Evolutionary conservation across 768 basidiomycete genomes (phyloP).

Genomic region (Austroboletus festivus): DNA sequence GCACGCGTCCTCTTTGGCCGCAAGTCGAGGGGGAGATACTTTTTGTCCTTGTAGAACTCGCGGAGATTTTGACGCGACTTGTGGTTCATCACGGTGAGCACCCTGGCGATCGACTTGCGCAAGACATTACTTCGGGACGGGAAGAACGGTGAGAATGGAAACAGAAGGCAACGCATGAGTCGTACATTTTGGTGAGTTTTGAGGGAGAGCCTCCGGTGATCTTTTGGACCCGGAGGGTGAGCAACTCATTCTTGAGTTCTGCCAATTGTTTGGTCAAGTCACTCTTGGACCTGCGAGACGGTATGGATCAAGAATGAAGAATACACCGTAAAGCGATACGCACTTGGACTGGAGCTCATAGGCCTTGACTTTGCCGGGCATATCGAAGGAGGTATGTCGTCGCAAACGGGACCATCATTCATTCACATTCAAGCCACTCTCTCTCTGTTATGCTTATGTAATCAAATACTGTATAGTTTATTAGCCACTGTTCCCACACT

Average conservation of each 20-base stretch:
- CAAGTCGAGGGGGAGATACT: conserved; percentile 95
- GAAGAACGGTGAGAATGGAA: no score
- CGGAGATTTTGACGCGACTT: conserved; percentile 96
- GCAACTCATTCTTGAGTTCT: conserved; percentile 95
- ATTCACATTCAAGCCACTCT: conserved; percentile 28
- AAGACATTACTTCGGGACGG: conserved; percentile 91
- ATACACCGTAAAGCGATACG: conserved; percentile 31
- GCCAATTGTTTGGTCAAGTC: conserved; percentile 92
- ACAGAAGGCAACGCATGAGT: conserved; percentile 14
- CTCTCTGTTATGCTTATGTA: conserved; percentile 30
- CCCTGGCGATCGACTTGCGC: conserved; percentile 98
- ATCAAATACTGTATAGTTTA: conserved; percentile 39
- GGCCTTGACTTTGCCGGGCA: conserved; percentile 93
- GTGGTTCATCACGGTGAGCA: conserved; percentile 97
- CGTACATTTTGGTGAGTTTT: conserved; percentile 97
- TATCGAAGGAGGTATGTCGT: conserved; percentile 42
- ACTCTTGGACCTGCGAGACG: conserved; percentile 76
- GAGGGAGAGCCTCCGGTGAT: conserved; percentile 93
- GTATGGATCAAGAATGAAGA: conserved; percentile 2
- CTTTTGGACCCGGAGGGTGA: conserved; percentile 94
- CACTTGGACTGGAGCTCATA: conserved; percentile 96
- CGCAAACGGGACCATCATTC: not conserved
- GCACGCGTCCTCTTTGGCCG: conserved; percentile 98
- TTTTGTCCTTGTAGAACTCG: conserved; percentile 97
- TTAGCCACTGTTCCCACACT: conserved; percentile 41